Conservation (phyloP, 441 rosid species). For the Hura crepitans region DNA sequence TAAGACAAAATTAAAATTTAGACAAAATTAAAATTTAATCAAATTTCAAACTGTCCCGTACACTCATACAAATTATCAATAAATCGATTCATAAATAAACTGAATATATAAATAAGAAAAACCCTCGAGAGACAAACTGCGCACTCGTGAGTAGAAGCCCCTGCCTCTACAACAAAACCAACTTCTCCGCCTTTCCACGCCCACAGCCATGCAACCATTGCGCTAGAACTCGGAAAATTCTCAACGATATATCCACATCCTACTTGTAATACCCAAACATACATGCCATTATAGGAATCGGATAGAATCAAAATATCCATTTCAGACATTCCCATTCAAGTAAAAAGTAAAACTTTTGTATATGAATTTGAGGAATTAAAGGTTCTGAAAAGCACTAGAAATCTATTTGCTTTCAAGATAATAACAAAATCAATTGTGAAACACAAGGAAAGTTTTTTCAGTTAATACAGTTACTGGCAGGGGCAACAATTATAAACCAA, state of each 20-base stretch:
- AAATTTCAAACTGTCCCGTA: too few species aligned
- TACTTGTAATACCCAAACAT: background rate
- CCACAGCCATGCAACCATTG: too few species aligned
- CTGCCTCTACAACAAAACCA: too few species aligned
- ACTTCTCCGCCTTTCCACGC: too few species aligned
- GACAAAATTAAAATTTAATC: too few species aligned
- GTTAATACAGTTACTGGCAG: constrained; percentile 8
- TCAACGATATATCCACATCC: background rate
- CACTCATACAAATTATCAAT: too few species aligned
- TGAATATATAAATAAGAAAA: too few species aligned
- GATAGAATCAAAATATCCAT: background rate
- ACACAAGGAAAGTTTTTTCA: constrained; percentile 3
- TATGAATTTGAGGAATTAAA: constrained; percentile 7
- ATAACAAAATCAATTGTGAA: constrained; percentile 12
- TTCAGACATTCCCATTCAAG: background rate
- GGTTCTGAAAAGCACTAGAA: constrained; percentile 12
- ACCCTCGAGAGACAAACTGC: too few species aligned
- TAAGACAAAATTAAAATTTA: too few species aligned
- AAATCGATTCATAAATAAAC: too few species aligned
- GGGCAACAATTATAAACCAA: constrained; percentile 13
- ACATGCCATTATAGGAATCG: background rate
- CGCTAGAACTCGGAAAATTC: too few species aligned
- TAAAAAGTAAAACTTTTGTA: background rate
- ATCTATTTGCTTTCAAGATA: constrained; percentile 15
- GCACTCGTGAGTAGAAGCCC: too few species aligned